These are phyloP conservation scores for Aspergillus indologenus DNA, from an alignment of 495 filamentous ascomycete genomes.

Conservation along the genomic window DNA sequence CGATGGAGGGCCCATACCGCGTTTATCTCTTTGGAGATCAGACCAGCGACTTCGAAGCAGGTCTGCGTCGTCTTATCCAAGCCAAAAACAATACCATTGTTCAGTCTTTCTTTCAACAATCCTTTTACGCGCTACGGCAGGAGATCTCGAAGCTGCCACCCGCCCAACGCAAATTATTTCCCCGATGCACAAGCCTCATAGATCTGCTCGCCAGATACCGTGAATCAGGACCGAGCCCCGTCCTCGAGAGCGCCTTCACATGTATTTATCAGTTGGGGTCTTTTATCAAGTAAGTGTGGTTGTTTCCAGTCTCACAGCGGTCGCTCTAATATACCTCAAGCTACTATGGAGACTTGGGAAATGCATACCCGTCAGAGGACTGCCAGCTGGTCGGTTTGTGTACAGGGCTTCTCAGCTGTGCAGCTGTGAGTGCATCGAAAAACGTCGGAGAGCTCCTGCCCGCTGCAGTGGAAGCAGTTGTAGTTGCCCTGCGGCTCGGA, in stretches of 20 bases:
- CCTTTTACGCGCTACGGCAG: slow-evolving; percentile 57
- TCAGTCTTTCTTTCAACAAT: slow-evolving; percentile 62
- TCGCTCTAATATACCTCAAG: slow-evolving; percentile 22
- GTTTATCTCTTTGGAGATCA: slow-evolving; percentile 73
- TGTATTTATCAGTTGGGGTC: slow-evolving; percentile 69
- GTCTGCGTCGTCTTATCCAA: slow-evolving; percentile 60
- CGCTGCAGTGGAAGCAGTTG: slow-evolving; percentile 64
- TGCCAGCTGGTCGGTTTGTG: slow-evolving; percentile 58
- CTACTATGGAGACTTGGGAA: slow-evolving; percentile 50
- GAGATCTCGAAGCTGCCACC: slow-evolving; percentile 60
- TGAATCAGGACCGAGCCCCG: slow-evolving; percentile 54
- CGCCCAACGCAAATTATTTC: slow-evolving; percentile 58
- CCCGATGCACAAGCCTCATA: slow-evolving; percentile 64
- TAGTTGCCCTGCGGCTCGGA: slow-evolving; percentile 71
- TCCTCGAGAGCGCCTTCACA: slow-evolving; percentile 62
- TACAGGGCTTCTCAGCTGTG: slow-evolving; percentile 67
- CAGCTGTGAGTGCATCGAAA: slow-evolving; percentile 64
- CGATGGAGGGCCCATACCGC: slow-evolving; percentile 33
- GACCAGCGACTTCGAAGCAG: slow-evolving; percentile 66
- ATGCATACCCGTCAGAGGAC: slow-evolving; percentile 44
- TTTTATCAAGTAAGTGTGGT: slow-evolving; percentile 66
- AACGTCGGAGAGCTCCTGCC: slow-evolving; percentile 67
- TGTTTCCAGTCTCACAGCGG: background rate
- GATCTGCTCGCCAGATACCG: slow-evolving; percentile 70
- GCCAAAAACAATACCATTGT: slow-evolving; percentile 62